These are phyloP conservation scores for Annulohypoxylon truncatum DNA, from an alignment of 2,329 filamentous ascomycete species.

Conservation along the genomic window DNA sequence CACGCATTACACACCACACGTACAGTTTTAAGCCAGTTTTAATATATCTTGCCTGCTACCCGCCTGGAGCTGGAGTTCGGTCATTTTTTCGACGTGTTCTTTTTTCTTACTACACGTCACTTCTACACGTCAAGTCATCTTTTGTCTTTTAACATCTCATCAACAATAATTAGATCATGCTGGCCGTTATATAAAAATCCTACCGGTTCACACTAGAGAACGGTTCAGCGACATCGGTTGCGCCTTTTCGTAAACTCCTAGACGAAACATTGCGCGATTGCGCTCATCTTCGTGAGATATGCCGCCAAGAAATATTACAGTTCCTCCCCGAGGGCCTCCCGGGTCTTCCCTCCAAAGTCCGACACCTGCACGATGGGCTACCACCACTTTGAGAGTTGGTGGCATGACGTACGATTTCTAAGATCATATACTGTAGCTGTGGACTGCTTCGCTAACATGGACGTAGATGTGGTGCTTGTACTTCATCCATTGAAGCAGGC, in stretches of 20 bases:
- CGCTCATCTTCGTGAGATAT: constrained; percentile 51
- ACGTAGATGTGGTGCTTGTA: constrained; percentile 87
- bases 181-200: constrained; percentile 31
- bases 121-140: background rate
- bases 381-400: constrained; percentile 88
- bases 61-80: constrained; percentile 41
- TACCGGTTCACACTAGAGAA: constrained; percentile 10
- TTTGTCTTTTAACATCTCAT: constrained; percentile 17
- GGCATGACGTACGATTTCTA: constrained; percentile 74
- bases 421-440: background rate
- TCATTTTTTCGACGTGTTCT: constrained; percentile 14
- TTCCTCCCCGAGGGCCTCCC: constrained; percentile 56
- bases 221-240: constrained; percentile 5
- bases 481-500: constrained; percentile 91
- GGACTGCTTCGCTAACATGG: constrained; percentile 48
- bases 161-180: constrained; percentile 38
- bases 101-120: background rate
- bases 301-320: constrained; percentile 63
- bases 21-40: constrained; percentile 15
- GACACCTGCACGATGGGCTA: constrained; percentile 76
- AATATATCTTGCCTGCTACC: constrained; percentile 29
- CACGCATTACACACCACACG: constrained; percentile 9
- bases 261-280: constrained; percentile 6
- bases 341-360: constrained; percentile 51
- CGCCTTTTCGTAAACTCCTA: constrained; percentile 5